Conservation (phyloP, 208 protist genomes). For the Phytomonas francai region DNA sequence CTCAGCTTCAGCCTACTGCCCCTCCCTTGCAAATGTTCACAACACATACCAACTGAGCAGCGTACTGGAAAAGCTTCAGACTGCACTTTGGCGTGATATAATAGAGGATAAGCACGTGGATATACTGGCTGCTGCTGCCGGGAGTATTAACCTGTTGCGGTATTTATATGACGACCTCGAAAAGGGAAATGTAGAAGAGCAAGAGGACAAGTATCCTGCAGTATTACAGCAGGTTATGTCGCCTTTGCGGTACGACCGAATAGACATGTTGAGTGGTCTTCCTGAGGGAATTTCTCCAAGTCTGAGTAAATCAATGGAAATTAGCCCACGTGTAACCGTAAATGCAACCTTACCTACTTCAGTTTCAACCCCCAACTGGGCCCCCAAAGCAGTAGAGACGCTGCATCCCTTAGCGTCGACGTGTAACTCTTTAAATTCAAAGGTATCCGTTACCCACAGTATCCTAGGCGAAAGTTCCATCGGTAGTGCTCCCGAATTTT, state of each 20-base stretch:
- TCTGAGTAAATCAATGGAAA: not conserved
- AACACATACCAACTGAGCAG: conserved; percentile 17
- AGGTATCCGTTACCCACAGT: not conserved
- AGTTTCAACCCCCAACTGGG: not conserved
- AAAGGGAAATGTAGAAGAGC: conserved; percentile 5
- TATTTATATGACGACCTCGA: conserved; percentile 18
- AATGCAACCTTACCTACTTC: not conserved
- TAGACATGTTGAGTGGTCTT: conserved; percentile 54
- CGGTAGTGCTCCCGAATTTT: not conserved
- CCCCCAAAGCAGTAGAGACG: not conserved
- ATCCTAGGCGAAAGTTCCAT: not conserved
- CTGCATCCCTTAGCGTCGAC: not conserved
- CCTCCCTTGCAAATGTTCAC: conserved; percentile 21
- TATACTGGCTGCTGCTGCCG: conserved; percentile 61
- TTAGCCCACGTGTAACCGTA: not conserved
- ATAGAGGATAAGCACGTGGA: conserved; percentile 49
- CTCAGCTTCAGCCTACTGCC: conserved; percentile 21
- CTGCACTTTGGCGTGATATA: conserved; percentile 34
- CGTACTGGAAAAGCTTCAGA: conserved; percentile 30
- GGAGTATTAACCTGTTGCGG: conserved; percentile 33
- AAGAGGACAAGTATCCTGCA: not conserved
- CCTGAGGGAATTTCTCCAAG: conserved; percentile 30
- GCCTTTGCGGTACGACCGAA: conserved; percentile 63
- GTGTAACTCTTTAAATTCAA: not conserved
- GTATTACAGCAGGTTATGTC: conserved; percentile 18